Evolutionary conservation across 108 stramenopile species (phyloP), one percentile per base, ranked within the genome.

Genomic region (Cyclotella baltica): DNA sequence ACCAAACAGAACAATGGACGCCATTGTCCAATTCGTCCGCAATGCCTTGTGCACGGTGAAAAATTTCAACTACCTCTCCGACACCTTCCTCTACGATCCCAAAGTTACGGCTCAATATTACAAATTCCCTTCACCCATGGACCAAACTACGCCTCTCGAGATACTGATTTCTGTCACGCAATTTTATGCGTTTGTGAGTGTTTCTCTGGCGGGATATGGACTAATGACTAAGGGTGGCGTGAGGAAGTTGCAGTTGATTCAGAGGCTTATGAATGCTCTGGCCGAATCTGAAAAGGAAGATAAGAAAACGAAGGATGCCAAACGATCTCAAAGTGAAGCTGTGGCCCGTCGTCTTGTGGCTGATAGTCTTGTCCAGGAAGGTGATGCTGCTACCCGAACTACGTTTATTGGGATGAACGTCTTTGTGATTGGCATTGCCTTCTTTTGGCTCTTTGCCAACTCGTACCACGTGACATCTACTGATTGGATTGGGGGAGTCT

Each of bases 401-500:
- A 43, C 84, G 25, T 84, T 93, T 28, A 76, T 91, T 23, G 93
- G 92, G 10, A 43, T 84, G 27, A 69, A 85, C 30, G 84, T 93
- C 10, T 67, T 90, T 9, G 75, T 72, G 6, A 86, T 95, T 52
- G 96, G 93, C 2, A 72, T 90, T 33, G 47, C 81, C 40, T 97
- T 97, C 87, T 87, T 94, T 50, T 95, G 93, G 93, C 78, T 97
- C 4, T 70, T 86, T 61, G 83, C 83, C 70, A 97, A 97, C 72
- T 89, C 88, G 4, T 87, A 85, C 55, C 96, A 95, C 62, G 76
- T 97, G 5, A 95, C 94, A 4, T 84, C 87, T 6, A 88, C 89
- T 2, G 68, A 81, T 62, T 91, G 88, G 91, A 91, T 95, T 52
- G 94, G 96, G 50, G 96, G 96, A 0, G 13, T 93, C 28, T 67